Evolutionary conservation across 305 asterid genomes (phyloP).

Genomic region (Striga hermonthica): DNA sequence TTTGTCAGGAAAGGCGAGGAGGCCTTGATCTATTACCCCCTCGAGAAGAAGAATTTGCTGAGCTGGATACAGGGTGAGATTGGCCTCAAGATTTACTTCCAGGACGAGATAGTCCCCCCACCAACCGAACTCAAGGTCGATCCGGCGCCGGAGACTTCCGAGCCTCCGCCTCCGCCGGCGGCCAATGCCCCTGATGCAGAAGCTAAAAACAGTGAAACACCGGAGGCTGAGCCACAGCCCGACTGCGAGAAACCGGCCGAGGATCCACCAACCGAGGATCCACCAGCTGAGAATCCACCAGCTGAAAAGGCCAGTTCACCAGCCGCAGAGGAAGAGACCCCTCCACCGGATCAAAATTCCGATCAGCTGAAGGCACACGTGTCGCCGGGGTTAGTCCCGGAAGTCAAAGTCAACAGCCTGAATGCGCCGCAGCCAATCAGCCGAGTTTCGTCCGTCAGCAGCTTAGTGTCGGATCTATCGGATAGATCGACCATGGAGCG

Average conservation of each 20-base stretch:
- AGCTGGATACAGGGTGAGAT: slow-evolving; percentile 80
- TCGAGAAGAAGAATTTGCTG: slow-evolving; percentile 58
- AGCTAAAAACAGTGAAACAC: slow-evolving; percentile 20
- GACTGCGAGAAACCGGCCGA: slow-evolving; percentile 31
- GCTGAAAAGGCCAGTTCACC: slow-evolving; percentile 28
- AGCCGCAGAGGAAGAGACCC: not conserved
- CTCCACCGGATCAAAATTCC: slow-evolving; percentile 25
- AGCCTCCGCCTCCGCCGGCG: slow-evolving; percentile 34
- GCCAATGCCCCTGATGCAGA: slow-evolving; percentile 29
- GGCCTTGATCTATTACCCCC: slow-evolving; percentile 68
- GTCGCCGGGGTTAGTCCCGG: slow-evolving; percentile 40
- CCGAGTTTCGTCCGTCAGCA: slow-evolving; percentile 64
- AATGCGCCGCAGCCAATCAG: slow-evolving; percentile 59
- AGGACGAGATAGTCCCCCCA: slow-evolving; percentile 43
- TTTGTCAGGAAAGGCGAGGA: slow-evolving; percentile 88
- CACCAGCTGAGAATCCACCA: slow-evolving; percentile 20
- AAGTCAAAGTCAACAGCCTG: slow-evolving; percentile 40
- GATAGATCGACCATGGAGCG: slow-evolving; percentile 55
- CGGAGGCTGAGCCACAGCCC: slow-evolving; percentile 27
- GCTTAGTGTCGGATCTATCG: slow-evolving; percentile 63
- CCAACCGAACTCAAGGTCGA: slow-evolving; percentile 28
- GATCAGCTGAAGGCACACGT: slow-evolving; percentile 52
- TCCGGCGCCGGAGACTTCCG: slow-evolving; percentile 18
- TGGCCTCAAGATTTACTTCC: slow-evolving; percentile 67
- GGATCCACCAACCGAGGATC: slow-evolving; percentile 27